Evolutionary conservation across 176 grass and related monocot genomes (phyloP), one percentile per base, ranked within the genome.

Genomic region (Eleusine indica): DNA sequence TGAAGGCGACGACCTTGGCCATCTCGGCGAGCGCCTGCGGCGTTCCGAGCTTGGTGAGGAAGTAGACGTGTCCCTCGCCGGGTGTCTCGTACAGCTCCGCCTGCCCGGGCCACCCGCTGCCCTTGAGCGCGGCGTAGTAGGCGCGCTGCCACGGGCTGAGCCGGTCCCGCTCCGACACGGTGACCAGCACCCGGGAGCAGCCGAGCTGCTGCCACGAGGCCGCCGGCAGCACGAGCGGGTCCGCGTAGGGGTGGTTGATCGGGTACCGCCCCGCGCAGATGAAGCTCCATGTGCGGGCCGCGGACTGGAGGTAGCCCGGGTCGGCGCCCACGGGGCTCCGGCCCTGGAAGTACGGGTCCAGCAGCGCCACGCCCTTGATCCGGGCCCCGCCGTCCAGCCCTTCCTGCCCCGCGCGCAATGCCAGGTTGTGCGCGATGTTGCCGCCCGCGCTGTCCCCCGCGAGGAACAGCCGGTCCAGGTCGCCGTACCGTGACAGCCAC

Each of bases 381-480:
- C 19, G 77, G 9, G 87, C 86, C 61, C 84, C 76, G 68, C 85
- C 86, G 80, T 86, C 68, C 0, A 86, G 88, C 0, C 76, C 58
- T 15, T 91, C 78, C 71, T 85, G 71, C 6, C 83, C 78, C 2
- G 79, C 85, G 16, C 86, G 85, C 87, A 97, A 65, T 21, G 89
- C 89, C 21, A 97, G 82, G 88, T 97, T 97, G 84, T 97, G 94
- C 70, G 91, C 94, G 68, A 97, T 97, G 89, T 97, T 97, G 11
- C 86, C 91, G 10, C 94, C 94, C 1, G 94, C 91, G 80, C 94
- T 97, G 74, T 94, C 94, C 12, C 91, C 94, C 44, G 91, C 91
- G 15, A 97, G 73, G 78, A 91, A 90, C 7, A 97, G 86, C 8
- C 58, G 75, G n/a, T 72, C 86, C 0, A 81, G 82, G 79, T 97